Conservation (phyloP, 495 filamentous ascomycete genomes). For the Alectoria sarmentosa region DNA sequence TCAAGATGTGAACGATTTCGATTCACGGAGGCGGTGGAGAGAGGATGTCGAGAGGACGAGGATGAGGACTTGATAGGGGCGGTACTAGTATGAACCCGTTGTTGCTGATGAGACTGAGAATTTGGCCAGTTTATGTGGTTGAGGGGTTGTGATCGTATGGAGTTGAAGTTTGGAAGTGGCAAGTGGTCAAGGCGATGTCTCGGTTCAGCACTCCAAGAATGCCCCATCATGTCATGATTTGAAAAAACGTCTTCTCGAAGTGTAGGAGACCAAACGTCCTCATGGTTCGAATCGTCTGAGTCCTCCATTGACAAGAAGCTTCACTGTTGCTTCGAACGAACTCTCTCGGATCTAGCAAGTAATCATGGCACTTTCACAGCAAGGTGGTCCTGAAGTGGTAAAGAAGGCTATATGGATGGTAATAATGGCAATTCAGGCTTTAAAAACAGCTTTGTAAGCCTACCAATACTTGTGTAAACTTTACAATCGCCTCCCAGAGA, state of each 20-base stretch:
- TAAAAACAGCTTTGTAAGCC: background rate
- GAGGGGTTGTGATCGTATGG: conserved; percentile 10
- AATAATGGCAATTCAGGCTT: too few relatives aligned
- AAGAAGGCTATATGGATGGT: background rate
- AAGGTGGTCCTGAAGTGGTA: background rate
- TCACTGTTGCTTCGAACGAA: background rate
- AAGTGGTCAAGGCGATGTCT: conserved; percentile 4
- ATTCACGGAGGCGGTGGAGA: background rate
- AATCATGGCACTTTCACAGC: background rate
- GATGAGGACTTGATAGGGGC: background rate
- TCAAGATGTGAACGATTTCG: conserved; percentile 18
- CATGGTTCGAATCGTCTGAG: conserved; percentile 12
- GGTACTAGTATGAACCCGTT: conserved; percentile 1
- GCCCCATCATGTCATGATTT: background rate
- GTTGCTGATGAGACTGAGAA: conserved; percentile 5
- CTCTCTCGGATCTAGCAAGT: background rate
- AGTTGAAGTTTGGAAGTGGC: conserved; percentile 12
- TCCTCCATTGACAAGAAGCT: conserved; percentile 8
- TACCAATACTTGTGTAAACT: background rate
- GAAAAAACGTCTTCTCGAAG: conserved; percentile 14
- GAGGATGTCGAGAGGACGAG: conserved; percentile 1
- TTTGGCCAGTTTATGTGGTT: conserved; percentile 7
- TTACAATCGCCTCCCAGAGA: background rate
- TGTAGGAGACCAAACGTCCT: conserved; percentile 16
- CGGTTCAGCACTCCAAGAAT: conserved; percentile 5